Conservation (phyloP, 2,329 filamentous ascomycete genomes). For the Clarireedia paspali region DNA sequence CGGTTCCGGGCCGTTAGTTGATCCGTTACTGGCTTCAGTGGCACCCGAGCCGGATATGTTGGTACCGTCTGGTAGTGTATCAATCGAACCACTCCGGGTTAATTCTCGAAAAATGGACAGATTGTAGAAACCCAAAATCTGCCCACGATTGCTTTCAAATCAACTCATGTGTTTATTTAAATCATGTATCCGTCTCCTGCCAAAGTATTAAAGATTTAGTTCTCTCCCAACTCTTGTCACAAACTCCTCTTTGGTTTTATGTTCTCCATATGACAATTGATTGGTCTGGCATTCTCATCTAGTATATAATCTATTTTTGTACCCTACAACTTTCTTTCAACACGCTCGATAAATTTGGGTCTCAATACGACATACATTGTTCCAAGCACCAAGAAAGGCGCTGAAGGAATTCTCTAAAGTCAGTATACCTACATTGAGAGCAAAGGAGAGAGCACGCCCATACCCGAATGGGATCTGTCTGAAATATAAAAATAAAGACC, state of each 20-base stretch:
- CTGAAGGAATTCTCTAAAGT: background rate
- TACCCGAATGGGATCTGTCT: background rate
- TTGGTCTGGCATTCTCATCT: background rate
- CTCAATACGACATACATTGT: background rate
- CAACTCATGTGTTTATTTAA: background rate
- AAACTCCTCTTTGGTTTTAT: background rate
- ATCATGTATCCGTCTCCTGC: background rate
- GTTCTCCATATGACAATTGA: background rate
- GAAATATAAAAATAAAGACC: constrained; percentile 8
- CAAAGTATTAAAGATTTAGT: background rate
- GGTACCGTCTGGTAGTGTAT: background rate
- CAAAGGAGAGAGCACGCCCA: background rate
- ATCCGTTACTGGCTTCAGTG: background rate
- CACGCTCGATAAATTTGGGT: background rate
- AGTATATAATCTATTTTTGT: background rate
- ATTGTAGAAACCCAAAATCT: background rate
- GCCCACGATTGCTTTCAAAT: constrained; percentile 4
- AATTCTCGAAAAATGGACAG: background rate
- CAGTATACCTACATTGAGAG: background rate
- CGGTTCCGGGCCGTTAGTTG: background rate
- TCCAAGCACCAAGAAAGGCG: background rate
- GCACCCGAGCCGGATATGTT: background rate
- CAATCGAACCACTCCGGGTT: constrained; percentile 1
- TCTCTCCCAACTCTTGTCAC: background rate
- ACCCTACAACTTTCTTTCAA: constrained; percentile 1